Percentiles rank a stretch among this genome's conserved stretches.
These are phyloP conservation scores for Phaffia australis DNA, from an alignment of 768 basidiomycete genomes.

Conservation along the genomic window DNA sequence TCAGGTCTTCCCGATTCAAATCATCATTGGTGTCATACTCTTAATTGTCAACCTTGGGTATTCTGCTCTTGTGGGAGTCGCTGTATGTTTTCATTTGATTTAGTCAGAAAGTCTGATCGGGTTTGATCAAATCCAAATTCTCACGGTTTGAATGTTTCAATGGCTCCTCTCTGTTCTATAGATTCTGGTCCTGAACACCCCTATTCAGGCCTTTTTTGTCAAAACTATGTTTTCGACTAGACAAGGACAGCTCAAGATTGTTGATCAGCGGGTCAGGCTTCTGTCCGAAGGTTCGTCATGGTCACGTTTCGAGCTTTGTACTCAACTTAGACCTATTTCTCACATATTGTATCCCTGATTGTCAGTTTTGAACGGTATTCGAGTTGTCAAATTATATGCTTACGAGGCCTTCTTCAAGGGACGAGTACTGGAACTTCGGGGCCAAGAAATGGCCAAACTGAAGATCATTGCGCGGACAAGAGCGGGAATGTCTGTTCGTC, in stretches of 20 bases:
- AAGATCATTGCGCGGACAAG: constrained; percentile 29
- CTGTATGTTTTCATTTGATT: constrained; percentile 33
- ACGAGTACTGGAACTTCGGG: constrained; percentile 29
- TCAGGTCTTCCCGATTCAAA: constrained; percentile 54
- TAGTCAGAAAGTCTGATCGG: constrained; percentile 16
- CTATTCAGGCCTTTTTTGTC: constrained; percentile 50
- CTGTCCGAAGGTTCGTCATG: constrained; percentile 45
- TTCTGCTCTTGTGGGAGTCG: constrained; percentile 58
- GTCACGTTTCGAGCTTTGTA: constrained; percentile 20
- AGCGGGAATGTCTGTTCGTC: constrained; percentile 30
- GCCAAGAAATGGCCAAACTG: constrained; percentile 31
- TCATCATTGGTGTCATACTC: constrained; percentile 52
- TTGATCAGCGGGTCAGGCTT: constrained; percentile 56
- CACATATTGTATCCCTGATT: constrained; percentile 31
- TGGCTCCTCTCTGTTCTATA: not conserved
- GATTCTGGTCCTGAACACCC: constrained; percentile 49
- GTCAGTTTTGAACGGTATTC: constrained; percentile 52
- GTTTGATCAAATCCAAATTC: constrained; percentile 18
- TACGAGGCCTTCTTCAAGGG: constrained; percentile 44
- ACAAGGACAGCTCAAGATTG: constrained; percentile 45
- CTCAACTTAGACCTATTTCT: constrained; percentile 4
- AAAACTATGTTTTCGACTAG: constrained; percentile 44
- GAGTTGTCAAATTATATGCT: constrained; percentile 55
- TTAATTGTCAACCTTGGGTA: constrained; percentile 58
- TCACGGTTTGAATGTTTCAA: not conserved